Evolutionary conservation across 257 asterid species (phyloP).

Genomic region (Solanum etuberosum): DNA sequence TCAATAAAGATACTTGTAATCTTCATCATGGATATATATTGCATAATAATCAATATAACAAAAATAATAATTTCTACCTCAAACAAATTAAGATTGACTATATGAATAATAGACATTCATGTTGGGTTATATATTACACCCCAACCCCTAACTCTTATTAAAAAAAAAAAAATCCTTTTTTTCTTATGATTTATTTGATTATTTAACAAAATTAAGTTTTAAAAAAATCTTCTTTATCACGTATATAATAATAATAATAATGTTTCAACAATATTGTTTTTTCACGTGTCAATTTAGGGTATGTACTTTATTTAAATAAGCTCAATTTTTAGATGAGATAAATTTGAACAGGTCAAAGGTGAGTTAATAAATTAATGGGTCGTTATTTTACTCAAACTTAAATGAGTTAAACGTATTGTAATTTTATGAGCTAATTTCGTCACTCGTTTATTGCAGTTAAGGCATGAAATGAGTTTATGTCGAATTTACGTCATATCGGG

Average conservation of each 20-base stretch:
- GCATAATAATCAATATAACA: neutral
- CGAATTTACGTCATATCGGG: slow-evolving; percentile 64
- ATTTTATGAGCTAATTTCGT: neutral
- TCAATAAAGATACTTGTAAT: neutral
- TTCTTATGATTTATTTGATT: neutral
- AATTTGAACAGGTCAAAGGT: neutral
- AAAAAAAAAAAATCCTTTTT: neutral
- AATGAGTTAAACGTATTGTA: neutral
- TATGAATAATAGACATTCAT: neutral
- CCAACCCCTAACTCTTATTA: neutral
- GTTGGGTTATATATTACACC: no score
- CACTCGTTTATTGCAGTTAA: slow-evolving; percentile 30
- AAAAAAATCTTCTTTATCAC: no score
- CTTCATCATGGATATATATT: neutral
- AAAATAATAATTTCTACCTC: neutral
- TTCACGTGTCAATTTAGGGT: no score
- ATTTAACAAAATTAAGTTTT: neutral
- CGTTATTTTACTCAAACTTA: no score
- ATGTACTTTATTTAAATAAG: neutral
- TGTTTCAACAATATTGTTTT: no score
- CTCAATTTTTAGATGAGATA: no score
- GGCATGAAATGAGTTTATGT: slow-evolving; percentile 65
- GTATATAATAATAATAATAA: no score
- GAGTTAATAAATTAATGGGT: no score
- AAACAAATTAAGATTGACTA: neutral